A percentile compares a stretch with the other conserved stretches of the same genome.
These are phyloP conservation scores for Hypoxylon cercidicola DNA, from an alignment of 495 filamentous ascomycete genomes.

Conservation along the genomic window DNA sequence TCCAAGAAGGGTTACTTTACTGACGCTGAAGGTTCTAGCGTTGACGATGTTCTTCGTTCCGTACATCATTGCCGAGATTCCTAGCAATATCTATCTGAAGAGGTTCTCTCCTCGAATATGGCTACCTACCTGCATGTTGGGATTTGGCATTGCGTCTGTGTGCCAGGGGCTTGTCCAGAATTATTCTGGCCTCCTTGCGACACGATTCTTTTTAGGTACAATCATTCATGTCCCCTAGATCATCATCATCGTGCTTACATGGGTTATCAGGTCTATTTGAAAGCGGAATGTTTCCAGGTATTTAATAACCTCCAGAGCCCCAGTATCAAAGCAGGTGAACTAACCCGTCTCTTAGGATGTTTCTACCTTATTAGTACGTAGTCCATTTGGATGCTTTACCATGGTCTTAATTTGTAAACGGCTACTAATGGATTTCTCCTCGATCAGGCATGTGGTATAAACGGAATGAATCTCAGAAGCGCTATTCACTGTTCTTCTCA, in stretches of 20 bases:
- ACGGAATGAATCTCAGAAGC: conserved; percentile 84
- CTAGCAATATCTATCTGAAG: conserved; percentile 88
- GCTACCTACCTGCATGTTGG: conserved; percentile 82
- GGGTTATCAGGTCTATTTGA: conserved; percentile 73
- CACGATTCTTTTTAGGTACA: conserved; percentile 77
- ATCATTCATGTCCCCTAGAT: not conserved
- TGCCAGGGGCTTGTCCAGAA: conserved; percentile 83
- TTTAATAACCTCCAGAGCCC: conserved; percentile 48
- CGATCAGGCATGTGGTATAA: conserved; percentile 83
- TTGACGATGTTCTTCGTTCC: conserved; percentile 93
- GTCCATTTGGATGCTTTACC: conserved; percentile 19
- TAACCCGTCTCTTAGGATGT: conserved; percentile 58
- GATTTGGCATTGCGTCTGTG: conserved; percentile 80
- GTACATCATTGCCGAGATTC: conserved; percentile 88
- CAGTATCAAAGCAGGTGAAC: conserved; percentile 1
- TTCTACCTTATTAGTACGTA: conserved; percentile 73
- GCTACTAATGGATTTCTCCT: conserved; percentile 19
- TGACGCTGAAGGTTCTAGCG: conserved; percentile 48
- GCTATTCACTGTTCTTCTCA: conserved; percentile 90
- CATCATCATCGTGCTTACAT: conserved; percentile 2
- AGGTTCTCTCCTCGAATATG: conserved; percentile 82
- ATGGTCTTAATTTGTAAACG: not conserved
- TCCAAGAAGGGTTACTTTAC: not conserved
- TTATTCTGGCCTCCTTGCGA: conserved; percentile 81
- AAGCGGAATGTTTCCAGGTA: conserved; percentile 85